A percentile compares a stretch with the other conserved stretches of the same genome.
These are phyloP conservation scores for Euptelea pleiosperma DNA, from an alignment of 164 flowering plant species.

Conservation along the genomic window DNA sequence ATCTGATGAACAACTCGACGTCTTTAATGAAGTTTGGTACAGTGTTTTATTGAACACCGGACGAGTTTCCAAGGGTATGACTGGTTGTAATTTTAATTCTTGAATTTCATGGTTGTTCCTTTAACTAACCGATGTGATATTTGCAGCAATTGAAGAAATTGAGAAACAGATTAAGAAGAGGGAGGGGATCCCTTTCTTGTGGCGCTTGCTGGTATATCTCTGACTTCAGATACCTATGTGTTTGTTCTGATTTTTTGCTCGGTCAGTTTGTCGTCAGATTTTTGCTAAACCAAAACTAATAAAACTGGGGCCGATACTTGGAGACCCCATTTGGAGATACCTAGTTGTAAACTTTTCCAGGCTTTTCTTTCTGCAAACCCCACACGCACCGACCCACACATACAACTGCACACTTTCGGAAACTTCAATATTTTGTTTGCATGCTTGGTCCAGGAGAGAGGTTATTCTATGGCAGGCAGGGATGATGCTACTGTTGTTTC, in stretches of 20 bases:
- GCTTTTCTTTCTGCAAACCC: no score
- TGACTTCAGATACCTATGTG: background rate
- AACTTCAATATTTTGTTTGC: background rate
- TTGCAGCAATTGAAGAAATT: slow-evolving; percentile 60
- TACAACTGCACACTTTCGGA: no score
- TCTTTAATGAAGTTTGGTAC: slow-evolving; percentile 78
- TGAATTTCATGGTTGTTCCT: background rate
- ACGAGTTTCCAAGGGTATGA: slow-evolving; percentile 44
- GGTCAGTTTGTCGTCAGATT: background rate
- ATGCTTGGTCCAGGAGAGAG: slow-evolving; percentile 55
- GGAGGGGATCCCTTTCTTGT: slow-evolving; percentile 67
- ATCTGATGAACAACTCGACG: slow-evolving; percentile 88
- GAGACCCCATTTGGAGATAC: no score
- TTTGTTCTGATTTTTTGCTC: background rate
- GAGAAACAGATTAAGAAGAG: slow-evolving; percentile 53
- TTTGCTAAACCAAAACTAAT: background rate
- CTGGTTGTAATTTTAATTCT: background rate
- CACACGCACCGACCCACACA: no score
- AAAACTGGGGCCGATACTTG: no score
- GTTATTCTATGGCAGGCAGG: slow-evolving; percentile 41
- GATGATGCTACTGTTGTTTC: slow-evolving; percentile 36
- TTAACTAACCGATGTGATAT: slow-evolving; percentile 1
- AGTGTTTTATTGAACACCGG: slow-evolving; percentile 55
- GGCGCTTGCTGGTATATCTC: slow-evolving; percentile 75
- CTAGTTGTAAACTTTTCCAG: no score